Conservation (phyloP, 2,329 filamentous ascomycete species). For the Tolypocladium ovalisporum region DNA sequence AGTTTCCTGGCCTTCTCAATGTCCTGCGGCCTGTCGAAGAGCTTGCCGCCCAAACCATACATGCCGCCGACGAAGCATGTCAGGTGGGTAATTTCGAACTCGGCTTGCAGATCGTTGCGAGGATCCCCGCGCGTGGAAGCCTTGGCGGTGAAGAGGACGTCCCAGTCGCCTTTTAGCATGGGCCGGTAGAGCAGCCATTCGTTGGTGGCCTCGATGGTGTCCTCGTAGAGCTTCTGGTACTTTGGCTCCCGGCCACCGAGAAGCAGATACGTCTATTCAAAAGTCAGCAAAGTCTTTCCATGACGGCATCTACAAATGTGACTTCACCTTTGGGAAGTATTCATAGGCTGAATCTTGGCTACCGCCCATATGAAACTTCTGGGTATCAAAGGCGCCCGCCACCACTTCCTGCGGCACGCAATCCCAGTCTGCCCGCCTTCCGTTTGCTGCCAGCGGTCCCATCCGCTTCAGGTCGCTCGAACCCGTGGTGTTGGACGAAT, state of each 20-base stretch:
- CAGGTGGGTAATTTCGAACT: slow-evolving; percentile 54
- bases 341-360: slow-evolving; percentile 62
- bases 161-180: slow-evolving; percentile 54
- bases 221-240: slow-evolving; percentile 63
- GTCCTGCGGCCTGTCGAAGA: slow-evolving; percentile 48
- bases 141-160: slow-evolving; percentile 66
- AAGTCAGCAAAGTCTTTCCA: slow-evolving; percentile 8
- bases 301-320: not conserved
- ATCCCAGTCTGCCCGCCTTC: slow-evolving; percentile 25
- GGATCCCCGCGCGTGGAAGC: slow-evolving; percentile 34
- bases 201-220: slow-evolving; percentile 55
- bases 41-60: slow-evolving; percentile 54
- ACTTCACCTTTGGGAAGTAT: slow-evolving; percentile 50
- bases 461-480: not conserved
- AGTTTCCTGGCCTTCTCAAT: slow-evolving; percentile 53
- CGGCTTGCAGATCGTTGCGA: slow-evolving; percentile 25
- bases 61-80: slow-evolving; percentile 63
- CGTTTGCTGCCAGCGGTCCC: slow-evolving; percentile 23
- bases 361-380: slow-evolving; percentile 51
- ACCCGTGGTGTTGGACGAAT: not conserved
- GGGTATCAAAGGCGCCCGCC: slow-evolving; percentile 28
- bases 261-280: slow-evolving; percentile 53
- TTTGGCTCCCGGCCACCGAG: slow-evolving; percentile 64
- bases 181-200: slow-evolving; percentile 69
- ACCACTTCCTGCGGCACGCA: slow-evolving; percentile 52